Conservation (phyloP, 2,329 filamentous ascomycete genomes). For the Colletotrichum sp. region DNA sequence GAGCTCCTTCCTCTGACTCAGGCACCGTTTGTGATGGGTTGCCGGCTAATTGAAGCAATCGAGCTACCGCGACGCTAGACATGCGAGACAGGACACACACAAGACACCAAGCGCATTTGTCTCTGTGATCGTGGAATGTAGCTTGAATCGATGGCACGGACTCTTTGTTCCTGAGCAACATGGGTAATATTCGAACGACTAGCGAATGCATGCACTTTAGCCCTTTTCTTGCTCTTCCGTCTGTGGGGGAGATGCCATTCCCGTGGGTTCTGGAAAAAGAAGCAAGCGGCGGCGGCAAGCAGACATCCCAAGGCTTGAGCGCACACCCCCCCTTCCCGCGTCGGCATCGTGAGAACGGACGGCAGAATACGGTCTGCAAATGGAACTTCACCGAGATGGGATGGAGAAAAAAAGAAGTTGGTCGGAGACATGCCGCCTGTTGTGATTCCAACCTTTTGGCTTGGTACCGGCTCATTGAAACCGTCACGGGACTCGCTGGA, state of each 20-base stretch:
- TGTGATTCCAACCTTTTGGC: not conserved
- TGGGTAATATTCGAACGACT: not conserved
- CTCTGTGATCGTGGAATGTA: not conserved
- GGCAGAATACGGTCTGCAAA: not conserved
- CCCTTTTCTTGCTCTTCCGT: not conserved
- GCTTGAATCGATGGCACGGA: slow-evolving; percentile 4
- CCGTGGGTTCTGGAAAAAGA: not conserved
- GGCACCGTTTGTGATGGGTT: not conserved
- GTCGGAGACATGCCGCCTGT: not conserved
- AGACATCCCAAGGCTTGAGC: not conserved
- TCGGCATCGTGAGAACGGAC: not conserved
- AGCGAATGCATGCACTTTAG: slow-evolving; percentile 9
- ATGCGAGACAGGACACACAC: not conserved
- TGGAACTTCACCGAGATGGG: not conserved
- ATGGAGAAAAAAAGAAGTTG: not conserved
- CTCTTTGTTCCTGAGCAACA: not conserved
- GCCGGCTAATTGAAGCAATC: not conserved
- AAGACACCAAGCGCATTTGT: not conserved
- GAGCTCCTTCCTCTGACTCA: not conserved
- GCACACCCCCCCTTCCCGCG: not conserved
- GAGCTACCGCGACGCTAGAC: not conserved
- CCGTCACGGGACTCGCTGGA: slow-evolving; percentile 10
- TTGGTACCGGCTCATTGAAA: slow-evolving; percentile 11
- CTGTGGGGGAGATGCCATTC: not conserved
- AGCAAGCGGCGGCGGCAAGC: not conserved